Percentiles rank a stretch among this genome's conserved stretches.
Conservation (phyloP, 805 yeast genomes). For the Scheffersomyces ergatensis region DNA sequence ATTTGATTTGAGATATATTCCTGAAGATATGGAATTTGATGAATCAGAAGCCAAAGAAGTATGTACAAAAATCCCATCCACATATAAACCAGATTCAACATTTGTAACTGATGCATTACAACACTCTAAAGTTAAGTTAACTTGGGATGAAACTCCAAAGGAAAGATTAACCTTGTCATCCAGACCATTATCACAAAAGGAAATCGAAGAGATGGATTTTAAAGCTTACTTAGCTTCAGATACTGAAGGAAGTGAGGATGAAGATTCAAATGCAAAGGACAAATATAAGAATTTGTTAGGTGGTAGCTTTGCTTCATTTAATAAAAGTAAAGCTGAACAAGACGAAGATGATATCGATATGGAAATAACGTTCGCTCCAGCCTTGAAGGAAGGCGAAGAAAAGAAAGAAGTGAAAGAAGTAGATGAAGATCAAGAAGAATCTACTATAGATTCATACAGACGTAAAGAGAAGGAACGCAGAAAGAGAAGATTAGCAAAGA, state of each 20-base stretch:
- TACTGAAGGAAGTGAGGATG: slow-evolving; percentile 20
- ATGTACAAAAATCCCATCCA: slow-evolving; percentile 69
- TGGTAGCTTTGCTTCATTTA: slow-evolving; percentile 30
- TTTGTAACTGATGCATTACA: slow-evolving; percentile 95
- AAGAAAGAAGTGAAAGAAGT: slow-evolving; percentile 24
- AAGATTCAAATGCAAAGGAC: slow-evolving; percentile 41
- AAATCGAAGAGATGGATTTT: slow-evolving; percentile 86
- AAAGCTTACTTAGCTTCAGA: slow-evolving; percentile 81
- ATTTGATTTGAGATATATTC: slow-evolving; percentile 88
- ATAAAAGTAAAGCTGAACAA: slow-evolving; percentile 14
- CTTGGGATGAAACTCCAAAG: slow-evolving; percentile 98
- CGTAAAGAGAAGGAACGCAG: slow-evolving; percentile 93
- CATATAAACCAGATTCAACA: slow-evolving; percentile 68
- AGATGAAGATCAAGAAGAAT: slow-evolving; percentile 53
- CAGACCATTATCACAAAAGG: slow-evolving; percentile 83
- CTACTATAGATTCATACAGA: slow-evolving; percentile 75
- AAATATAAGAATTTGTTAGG: slow-evolving; percentile 64
- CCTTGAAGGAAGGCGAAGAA: slow-evolving; percentile 48
- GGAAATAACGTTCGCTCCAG: slow-evolving; percentile 96
- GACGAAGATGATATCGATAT: slow-evolving; percentile 75
- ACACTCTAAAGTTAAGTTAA: slow-evolving; percentile 91
- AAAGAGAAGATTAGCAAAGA: slow-evolving; percentile 73
- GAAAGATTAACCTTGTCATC: slow-evolving; percentile 77
- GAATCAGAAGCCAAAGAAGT: slow-evolving; percentile 73
- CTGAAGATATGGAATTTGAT: slow-evolving; percentile 84